These are phyloP conservation scores for Metschnikowia lachancei DNA, from an alignment of 805 yeast species.

Conservation along the genomic window DNA sequence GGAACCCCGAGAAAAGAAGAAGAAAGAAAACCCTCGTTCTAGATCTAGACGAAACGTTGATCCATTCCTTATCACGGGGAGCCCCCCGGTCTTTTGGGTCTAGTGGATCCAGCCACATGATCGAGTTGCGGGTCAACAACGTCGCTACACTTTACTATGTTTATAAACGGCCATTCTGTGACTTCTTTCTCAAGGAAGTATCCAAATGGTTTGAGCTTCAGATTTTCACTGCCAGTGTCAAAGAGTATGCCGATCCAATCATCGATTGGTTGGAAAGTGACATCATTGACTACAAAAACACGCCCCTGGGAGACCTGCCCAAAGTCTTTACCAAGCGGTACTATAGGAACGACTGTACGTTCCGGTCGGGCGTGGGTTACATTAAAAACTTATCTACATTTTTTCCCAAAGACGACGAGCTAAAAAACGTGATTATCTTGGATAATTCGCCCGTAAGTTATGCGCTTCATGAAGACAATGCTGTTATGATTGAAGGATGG, in stretches of 20 bases:
- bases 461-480: conserved; percentile 79
- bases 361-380: conserved; percentile 78
- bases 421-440: conserved; percentile 68
- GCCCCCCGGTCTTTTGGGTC: conserved; percentile 44
- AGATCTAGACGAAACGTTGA: conserved; percentile 91
- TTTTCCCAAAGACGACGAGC: conserved; percentile 62
- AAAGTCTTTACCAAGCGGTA: conserved; percentile 55
- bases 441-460: conserved; percentile 95
- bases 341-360: conserved; percentile 78
- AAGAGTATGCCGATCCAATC: conserved; percentile 96
- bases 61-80: conserved; percentile 81
- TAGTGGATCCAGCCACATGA: conserved; percentile 50
- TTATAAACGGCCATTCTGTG: conserved; percentile 89
- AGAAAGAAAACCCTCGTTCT: conserved; percentile 69
- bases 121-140: conserved; percentile 71
- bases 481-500: conserved; percentile 96
- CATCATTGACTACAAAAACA: conserved; percentile 22
- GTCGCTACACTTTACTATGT: conserved; percentile 83
- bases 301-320: conserved; percentile 11
- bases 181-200: conserved; percentile 73
- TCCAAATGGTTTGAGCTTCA: conserved; percentile 85
- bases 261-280: conserved; percentile 86
- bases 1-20: conserved; percentile 38
- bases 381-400: conserved; percentile 48
- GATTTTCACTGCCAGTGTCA: conserved; percentile 90